phyloP scores from a whole-genome alignment of 2,329 filamentous ascomycete species.

The Epichloe baconii region DNA sequence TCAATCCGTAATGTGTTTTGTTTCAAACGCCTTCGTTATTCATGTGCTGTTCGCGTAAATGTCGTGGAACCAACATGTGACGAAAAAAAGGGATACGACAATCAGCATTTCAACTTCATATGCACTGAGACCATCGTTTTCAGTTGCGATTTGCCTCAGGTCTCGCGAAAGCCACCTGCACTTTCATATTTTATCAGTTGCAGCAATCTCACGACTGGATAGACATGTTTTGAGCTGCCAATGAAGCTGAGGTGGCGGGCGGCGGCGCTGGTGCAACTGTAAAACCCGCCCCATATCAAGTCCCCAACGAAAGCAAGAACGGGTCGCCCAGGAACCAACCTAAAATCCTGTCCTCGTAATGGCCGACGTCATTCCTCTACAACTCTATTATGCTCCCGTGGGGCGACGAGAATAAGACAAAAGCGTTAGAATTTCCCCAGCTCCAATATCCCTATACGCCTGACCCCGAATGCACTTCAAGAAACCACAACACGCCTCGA shows the following conservation, averaged over 20 bases:
- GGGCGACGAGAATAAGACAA: neutral
- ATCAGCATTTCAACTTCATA: too few relatives aligned
- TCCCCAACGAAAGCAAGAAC: neutral
- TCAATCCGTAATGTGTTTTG: neutral
- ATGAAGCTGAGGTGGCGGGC: too few relatives aligned
- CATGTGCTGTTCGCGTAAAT: too few relatives aligned
- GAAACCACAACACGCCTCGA: too few relatives aligned
- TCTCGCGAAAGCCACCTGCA: too few relatives aligned
- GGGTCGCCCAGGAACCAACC: too few relatives aligned
- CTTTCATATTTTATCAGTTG: too few relatives aligned
- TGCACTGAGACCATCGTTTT: too few relatives aligned
- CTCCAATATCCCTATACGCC: too few relatives aligned
- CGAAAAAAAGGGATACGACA: neutral
- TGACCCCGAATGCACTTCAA: too few relatives aligned
- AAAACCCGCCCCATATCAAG: neutral
- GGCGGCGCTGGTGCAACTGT: neutral
- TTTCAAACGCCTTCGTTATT: neutral
- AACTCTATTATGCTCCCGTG: neutral
- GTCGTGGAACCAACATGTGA: neutral
- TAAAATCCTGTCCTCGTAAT: neutral
- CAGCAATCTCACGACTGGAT: neutral
- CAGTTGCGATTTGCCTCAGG: too few relatives aligned
- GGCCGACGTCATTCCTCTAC: slow-evolving; percentile 3
- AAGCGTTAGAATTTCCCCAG: too few relatives aligned
- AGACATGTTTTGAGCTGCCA: neutral